Evolutionary conservation across 768 basidiomycete genomes (phyloP).

Genomic region (Sporobolomyces phaffii): DNA sequence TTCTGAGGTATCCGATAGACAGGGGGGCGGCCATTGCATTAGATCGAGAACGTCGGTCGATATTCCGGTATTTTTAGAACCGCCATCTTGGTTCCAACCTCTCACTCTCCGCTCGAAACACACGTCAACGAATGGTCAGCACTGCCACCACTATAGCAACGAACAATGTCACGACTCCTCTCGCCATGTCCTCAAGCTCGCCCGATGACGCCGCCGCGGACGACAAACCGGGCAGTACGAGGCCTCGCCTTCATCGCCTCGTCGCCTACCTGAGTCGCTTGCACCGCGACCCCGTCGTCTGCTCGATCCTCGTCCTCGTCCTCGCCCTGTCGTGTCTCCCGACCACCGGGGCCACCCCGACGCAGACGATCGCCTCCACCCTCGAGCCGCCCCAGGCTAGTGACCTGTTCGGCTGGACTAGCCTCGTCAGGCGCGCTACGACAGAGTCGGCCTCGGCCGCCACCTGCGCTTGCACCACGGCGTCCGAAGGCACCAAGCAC

Average conservation of each 20-base stretch:
- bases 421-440: background rate
- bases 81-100: too few species aligned
- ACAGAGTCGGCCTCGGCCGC: background rate
- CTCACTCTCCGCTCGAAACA: too few species aligned
- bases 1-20: too few species aligned
- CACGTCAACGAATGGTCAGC: too few species aligned
- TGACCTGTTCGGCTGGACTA: slow-evolving; percentile 4
- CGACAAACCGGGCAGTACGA: background rate
- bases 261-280: too few species aligned
- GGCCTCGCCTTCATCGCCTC: slow-evolving; percentile 2
- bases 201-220: background rate
- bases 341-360: background rate
- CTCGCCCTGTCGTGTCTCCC: background rate
- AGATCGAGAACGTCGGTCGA: too few species aligned
- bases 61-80: too few species aligned
- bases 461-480: background rate
- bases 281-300: too few species aligned
- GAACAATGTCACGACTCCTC: background rate
- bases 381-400: background rate
- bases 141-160: too few species aligned
- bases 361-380: background rate
- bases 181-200: background rate
- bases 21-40: too few species aligned
- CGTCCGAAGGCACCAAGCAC: background rate
- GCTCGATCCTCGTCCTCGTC: background rate